Evolutionary conservation across 305 asterid species (phyloP), one percentile per base, ranked within the genome.

Genomic region (Fraxinus albicans): DNA sequence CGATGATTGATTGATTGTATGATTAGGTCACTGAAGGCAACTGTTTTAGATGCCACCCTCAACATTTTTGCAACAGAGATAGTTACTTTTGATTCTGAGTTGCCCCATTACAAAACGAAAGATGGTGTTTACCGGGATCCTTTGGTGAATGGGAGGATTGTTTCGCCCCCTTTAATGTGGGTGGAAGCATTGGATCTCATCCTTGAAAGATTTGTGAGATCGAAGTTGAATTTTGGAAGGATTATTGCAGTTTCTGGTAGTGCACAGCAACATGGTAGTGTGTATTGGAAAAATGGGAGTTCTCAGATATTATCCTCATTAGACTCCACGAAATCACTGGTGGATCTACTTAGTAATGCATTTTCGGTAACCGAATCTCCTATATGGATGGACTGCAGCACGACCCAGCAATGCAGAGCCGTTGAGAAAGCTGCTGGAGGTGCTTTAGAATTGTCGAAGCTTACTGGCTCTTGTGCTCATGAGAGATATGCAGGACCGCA

Each of bases 181-280:
- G 92, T 91, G 31, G 93, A 91, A 76, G 93, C 95, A 44, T 76
- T 91, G 79, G 93, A 91, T 76, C 85, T 91, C 67, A 81, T 91
- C 36, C 88, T 91, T 63, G 42, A 83, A 5, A 88, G 83, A 42
- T 85, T 91, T 19, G 10, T 83, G 73, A 84, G 77, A 33, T 88
- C 90, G 12, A 84, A 83, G 0, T 83, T 91, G 47, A 86, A 90
- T 78, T 88, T 91, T 31, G 86, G 86, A n/a, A 89, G 86, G 47
- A 73, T 91, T 44, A 83, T 81, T 73, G 91, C 93, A 73, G 84
- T 91, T 74, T 91, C 95, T 9, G 95, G 93, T 50, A 91, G 94
- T 85, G 94, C 86, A 29, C 94, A 91, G 81, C 94, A 91, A 73
- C 94, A 91, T 75, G 93, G 94, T 65, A 92, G 94, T 81, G 95